A percentile compares a stretch with the other conserved stretches of the same genome.
phyloP scores from a whole-genome alignment of 768 basidiomycete species.

The Mycena chlorophos region DNA sequence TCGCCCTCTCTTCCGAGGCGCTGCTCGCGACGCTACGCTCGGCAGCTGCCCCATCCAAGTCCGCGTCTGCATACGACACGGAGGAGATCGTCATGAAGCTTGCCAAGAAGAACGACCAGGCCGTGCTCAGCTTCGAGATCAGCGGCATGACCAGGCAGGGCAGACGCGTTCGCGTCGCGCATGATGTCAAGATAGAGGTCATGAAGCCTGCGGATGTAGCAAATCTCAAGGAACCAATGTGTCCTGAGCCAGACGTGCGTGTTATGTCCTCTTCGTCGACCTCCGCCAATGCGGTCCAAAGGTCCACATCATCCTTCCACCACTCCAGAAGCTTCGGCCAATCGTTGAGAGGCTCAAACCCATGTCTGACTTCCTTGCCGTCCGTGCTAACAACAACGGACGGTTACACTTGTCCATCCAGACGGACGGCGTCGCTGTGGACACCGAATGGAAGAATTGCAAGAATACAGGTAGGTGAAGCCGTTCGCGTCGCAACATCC shows the following conservation, averaged over 20 bases:
- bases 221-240: constrained; percentile 74
- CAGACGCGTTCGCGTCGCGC: constrained; percentile 61
- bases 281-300: constrained; percentile 29
- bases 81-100: constrained; percentile 80
- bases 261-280: background rate
- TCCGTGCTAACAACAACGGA: constrained; percentile 69
- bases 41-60: constrained; percentile 47
- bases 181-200: constrained; percentile 83
- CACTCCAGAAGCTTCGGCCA: constrained; percentile 72
- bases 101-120: constrained; percentile 82
- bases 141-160: constrained; percentile 63
- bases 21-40: constrained; percentile 75
- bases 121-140: constrained; percentile 78
- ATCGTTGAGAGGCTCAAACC: constrained; percentile 73
- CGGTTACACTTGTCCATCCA: constrained; percentile 52
- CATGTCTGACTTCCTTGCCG: constrained; percentile 66
- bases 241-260: constrained; percentile 82
- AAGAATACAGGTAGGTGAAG: constrained; percentile 59
- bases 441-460: constrained; percentile 79
- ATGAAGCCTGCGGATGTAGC: constrained; percentile 74
- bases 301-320: constrained; percentile 78
- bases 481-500: constrained; percentile 8
- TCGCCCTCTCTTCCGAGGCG: constrained; percentile 72
- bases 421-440: constrained; percentile 74
- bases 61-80: constrained; percentile 46